phyloP scores from a whole-genome alignment of 352 stramenopile genomes.

The Hyaloperonospora arabidopsidis region DNA sequence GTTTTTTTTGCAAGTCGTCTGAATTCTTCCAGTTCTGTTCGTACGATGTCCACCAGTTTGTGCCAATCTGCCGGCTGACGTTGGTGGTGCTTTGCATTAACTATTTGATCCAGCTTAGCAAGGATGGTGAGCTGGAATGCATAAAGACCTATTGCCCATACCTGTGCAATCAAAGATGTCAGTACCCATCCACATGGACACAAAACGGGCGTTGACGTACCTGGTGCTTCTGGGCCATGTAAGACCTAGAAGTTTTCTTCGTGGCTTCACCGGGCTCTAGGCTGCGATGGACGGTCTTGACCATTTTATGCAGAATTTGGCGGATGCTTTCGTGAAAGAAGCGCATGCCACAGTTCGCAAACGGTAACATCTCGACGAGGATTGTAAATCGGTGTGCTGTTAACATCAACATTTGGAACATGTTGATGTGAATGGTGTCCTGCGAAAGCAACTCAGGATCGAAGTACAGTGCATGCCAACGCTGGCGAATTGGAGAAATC shows the following conservation, averaged over 20 bases:
- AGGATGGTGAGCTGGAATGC: constrained; percentile 32
- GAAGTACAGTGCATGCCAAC: constrained; percentile 66
- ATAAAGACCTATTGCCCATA: constrained; percentile 37
- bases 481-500: constrained; percentile 51
- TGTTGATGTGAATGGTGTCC: constrained; percentile 45
- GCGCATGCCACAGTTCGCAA: constrained; percentile 30
- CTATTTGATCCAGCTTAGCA: constrained; percentile 17
- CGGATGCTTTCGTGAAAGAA: constrained; percentile 37
- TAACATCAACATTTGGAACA: constrained; percentile 52
- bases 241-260: background rate
- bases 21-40: constrained; percentile 11
- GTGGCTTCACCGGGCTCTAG: constrained; percentile 12
- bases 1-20: constrained; percentile 6
- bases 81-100: constrained; percentile 6
- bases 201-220: constrained; percentile 7
- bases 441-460: constrained; percentile 31
- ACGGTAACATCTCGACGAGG: constrained; percentile 49
- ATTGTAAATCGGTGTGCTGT: constrained; percentile 43
- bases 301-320: constrained; percentile 40
- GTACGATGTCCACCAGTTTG: constrained; percentile 15
- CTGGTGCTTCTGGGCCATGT: constrained; percentile 14
- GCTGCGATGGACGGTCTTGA: constrained; percentile 37
- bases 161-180: constrained; percentile 12
- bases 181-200: no score
- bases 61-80: constrained; percentile 18